Conservation (phyloP, 169 alveolate species). For the Plasmodium chabaudi region DNA sequence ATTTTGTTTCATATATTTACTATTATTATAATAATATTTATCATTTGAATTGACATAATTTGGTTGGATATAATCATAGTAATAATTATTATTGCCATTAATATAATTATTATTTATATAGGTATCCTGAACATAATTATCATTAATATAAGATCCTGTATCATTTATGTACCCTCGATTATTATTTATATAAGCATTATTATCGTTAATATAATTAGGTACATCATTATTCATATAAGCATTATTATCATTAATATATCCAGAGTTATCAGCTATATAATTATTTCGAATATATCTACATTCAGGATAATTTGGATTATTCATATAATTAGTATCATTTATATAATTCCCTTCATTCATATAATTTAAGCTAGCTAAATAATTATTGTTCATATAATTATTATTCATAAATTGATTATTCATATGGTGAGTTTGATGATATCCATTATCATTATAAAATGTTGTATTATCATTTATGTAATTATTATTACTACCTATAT, state of each 20-base stretch:
- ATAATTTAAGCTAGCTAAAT: conserved; percentile 17
- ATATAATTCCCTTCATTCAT: conserved; percentile 11
- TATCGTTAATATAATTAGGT: neutral
- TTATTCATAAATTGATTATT: conserved; percentile 26
- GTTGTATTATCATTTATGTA: conserved; percentile 35
- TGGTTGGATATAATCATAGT: conserved; percentile 31
- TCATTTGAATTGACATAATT: conserved; percentile 36
- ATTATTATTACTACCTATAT: conserved; percentile 21
- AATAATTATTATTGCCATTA: conserved; percentile 54
- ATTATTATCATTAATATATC: neutral
- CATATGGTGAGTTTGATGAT: conserved; percentile 34
- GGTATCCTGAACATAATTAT: conserved; percentile 13
- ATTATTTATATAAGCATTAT: conserved; percentile 23
- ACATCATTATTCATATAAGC: conserved; percentile 22
- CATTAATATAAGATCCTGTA: conserved; percentile 20
- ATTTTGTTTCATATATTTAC: conserved; percentile 17
- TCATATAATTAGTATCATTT: conserved; percentile 11
- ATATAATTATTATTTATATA: conserved; percentile 32
- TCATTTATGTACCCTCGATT: neutral
- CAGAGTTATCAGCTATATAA: neutral
- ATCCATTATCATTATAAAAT: conserved; percentile 33
- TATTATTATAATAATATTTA: conserved; percentile 20
- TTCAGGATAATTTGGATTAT: conserved; percentile 17
- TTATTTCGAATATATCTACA: conserved; percentile 13
- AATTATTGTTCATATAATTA: conserved; percentile 35